These are phyloP conservation scores for Tephrocybe rancida DNA, from an alignment of 768 basidiomycete species.

Conservation along the genomic window DNA sequence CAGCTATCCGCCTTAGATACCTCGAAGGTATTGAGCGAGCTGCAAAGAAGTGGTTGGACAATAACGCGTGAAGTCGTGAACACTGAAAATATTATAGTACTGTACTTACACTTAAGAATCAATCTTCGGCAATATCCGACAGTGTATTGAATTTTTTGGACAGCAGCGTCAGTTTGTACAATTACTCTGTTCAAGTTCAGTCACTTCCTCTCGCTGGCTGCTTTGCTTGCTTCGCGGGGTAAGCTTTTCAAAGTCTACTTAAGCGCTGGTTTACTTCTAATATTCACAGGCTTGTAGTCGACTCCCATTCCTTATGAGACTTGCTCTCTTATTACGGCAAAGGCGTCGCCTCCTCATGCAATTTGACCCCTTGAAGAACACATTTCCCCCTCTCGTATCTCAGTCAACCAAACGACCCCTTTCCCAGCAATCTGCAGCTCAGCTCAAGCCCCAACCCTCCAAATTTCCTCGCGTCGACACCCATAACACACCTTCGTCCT, in stretches of 20 bases:
- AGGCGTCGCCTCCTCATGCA: constrained; percentile 65
- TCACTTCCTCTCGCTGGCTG: neutral
- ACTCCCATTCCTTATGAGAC: constrained; percentile 46
- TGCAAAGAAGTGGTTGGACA: constrained; percentile 40
- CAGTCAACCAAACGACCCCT: constrained; percentile 45
- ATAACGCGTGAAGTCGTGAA: constrained; percentile 8
- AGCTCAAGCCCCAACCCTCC: constrained; percentile 14
- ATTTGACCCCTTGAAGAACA: constrained; percentile 40
- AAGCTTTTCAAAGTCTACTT: neutral
- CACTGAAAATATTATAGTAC: neutral
- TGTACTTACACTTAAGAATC: neutral
- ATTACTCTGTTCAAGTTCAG: neutral
- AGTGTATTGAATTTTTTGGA: constrained; percentile 2
- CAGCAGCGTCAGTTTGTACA: neutral
- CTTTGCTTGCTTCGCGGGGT: neutral
- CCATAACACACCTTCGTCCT: constrained; percentile 20
- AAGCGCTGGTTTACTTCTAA: neutral
- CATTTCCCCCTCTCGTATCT: constrained; percentile 22
- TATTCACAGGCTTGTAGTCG: neutral
- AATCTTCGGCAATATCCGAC: constrained; percentile 7
- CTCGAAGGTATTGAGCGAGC: constrained; percentile 64
- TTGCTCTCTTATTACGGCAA: constrained; percentile 45
- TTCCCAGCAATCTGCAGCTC: constrained; percentile 39
- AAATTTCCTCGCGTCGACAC: constrained; percentile 32
- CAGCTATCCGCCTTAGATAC: constrained; percentile 75